A percentile compares a stretch with the other conserved stretches of the same genome.
Evolutionary conservation across 768 basidiomycete genomes (phyloP).

Genomic region (Hypholoma sublateritium): DNA sequence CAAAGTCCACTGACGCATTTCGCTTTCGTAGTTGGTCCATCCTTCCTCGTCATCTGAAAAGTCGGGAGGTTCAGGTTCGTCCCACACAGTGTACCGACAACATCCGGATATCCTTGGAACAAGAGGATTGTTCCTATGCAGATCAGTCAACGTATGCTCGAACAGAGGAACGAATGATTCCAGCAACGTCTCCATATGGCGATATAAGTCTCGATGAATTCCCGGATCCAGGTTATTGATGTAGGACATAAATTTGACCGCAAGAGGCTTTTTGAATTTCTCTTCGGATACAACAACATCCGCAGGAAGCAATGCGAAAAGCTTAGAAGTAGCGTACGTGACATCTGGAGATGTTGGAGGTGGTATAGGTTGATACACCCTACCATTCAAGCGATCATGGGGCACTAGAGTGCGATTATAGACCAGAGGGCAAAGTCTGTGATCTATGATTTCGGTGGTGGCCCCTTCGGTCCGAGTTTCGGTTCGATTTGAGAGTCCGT

Average conservation of each 20-base stretch:
- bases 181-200: constrained; percentile 32
- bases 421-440: constrained; percentile 36
- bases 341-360: constrained; percentile 29
- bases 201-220: constrained; percentile 26
- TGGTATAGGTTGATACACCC: constrained; percentile 23
- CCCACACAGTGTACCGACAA: constrained; percentile 43
- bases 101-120: constrained; percentile 40
- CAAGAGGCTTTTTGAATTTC: constrained; percentile 14
- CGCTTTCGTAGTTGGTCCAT: constrained; percentile 41
- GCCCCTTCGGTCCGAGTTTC: constrained; percentile 12
- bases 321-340: constrained; percentile 36
- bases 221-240: constrained; percentile 52
- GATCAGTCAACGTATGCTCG: constrained; percentile 51
- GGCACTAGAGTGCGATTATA: constrained; percentile 40
- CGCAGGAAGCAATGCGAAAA: constrained; percentile 45
- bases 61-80: constrained; percentile 49
- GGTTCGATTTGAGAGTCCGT: constrained; percentile 16
- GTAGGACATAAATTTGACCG: constrained; percentile 41
- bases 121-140: constrained; percentile 48
- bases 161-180: constrained; percentile 44
- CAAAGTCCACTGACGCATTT: constrained; percentile 42
- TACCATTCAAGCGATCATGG: constrained; percentile 16
- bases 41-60: constrained; percentile 49
- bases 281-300: constrained; percentile 35
- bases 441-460: constrained; percentile 37